Evolutionary conservation across 1,139 yeast species (phyloP).

Genomic region (Candida glucosophila): DNA sequence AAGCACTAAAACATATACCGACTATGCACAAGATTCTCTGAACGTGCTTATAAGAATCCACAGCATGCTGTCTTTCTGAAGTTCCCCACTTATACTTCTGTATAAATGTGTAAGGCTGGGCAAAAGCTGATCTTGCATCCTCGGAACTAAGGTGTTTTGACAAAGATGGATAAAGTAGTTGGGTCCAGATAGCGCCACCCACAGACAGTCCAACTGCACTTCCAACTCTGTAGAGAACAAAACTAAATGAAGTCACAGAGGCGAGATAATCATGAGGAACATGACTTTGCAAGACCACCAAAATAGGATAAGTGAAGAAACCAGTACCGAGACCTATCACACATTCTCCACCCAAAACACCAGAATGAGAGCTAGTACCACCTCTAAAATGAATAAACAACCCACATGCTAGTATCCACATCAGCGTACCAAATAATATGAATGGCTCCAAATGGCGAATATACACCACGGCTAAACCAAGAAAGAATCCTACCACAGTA

Average conservation of each 20-base stretch:
- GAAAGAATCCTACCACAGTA: conserved; percentile 21
- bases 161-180: conserved; percentile 13
- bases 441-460: conserved; percentile 4
- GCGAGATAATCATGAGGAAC: conserved; percentile 33
- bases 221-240: conserved; percentile 27
- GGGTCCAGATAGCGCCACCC: conserved; percentile 34
- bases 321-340: conserved; percentile 30
- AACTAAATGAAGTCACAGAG: conserved; percentile 22
- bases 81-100: conserved; percentile 23
- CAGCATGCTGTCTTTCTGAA: conserved; percentile 22
- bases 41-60: conserved; percentile 22
- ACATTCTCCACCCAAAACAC: conserved; percentile 26
- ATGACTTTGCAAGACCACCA: conserved; percentile 23
- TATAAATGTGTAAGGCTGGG: conserved; percentile 20
- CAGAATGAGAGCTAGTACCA: conserved; percentile 17
- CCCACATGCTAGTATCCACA: conserved; percentile 31
- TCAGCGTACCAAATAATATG: conserved; percentile 17
- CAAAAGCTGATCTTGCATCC: conserved; percentile 19
- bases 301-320: conserved; percentile 27
- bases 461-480: conserved; percentile 22
- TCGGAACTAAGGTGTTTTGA: conserved; percentile 7
- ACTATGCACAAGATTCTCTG: conserved; percentile 25
- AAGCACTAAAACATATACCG: conserved; percentile 24
- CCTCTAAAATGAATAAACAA: conserved; percentile 25
- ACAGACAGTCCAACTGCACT: conserved; percentile 26